phyloP scores from a whole-genome alignment of 2,329 filamentous ascomycete species.

The Nigrospora sphaerica region DNA sequence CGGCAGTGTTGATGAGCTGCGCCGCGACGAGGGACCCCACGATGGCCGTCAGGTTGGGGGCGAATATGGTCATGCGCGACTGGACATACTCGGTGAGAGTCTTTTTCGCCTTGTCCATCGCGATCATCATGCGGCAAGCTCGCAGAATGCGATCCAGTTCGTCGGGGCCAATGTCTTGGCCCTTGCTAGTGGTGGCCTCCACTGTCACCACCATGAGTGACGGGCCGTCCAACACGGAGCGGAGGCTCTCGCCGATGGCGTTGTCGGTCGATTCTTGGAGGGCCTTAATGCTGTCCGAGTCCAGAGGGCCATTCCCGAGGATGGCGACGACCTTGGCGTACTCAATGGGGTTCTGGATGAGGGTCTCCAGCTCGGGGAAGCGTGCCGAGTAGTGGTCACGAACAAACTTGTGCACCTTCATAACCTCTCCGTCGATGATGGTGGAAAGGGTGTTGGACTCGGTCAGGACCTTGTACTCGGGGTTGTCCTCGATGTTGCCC shows the following conservation, averaged over 20 bases:
- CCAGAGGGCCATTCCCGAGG: conserved; percentile 84
- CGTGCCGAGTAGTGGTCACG: conserved; percentile 91
- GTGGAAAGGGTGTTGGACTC: conserved; percentile 87
- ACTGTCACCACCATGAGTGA: conserved; percentile 94
- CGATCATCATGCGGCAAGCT: conserved; percentile 84
- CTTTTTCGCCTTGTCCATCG: conserved; percentile 79
- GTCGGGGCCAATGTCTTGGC: conserved; percentile 65
- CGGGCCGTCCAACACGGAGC: conserved; percentile 77
- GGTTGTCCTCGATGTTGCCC: conserved; percentile 85
- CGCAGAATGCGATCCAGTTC: conserved; percentile 68
- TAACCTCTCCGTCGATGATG: conserved; percentile 87
- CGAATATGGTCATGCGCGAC: conserved; percentile 93
- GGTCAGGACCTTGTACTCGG: conserved; percentile 82
- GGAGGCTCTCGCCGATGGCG: conserved; percentile 65
- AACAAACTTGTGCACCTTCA: conserved; percentile 91
- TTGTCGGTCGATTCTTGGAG: conserved; percentile 75
- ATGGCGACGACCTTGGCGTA: conserved; percentile 95
- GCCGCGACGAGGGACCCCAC: conserved; percentile 91
- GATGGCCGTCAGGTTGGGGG: conserved; percentile 84
- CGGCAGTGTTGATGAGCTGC: conserved; percentile 91
- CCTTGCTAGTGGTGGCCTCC: conserved; percentile 85
- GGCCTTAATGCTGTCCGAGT: conserved; percentile 70
- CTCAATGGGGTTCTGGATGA: conserved; percentile 87
- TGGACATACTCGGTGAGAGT: conserved; percentile 90
- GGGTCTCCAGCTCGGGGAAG: conserved; percentile 85